Evolutionary conservation across 2,329 filamentous ascomycete species (phyloP), one percentile per base, ranked within the genome.

Genomic region (Colletotrichum brevisporum): DNA sequence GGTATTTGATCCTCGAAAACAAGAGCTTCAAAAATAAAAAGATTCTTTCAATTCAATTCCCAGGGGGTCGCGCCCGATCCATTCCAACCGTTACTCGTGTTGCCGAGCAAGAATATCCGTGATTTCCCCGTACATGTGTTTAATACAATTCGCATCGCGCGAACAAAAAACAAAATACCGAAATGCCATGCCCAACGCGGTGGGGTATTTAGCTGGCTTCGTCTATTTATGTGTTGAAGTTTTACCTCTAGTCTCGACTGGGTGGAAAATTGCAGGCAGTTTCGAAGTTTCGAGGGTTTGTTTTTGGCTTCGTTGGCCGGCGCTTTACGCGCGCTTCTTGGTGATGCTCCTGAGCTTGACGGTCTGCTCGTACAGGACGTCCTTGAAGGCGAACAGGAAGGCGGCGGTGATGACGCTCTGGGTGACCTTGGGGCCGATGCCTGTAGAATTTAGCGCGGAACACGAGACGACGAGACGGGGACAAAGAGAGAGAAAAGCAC

Each of bases 361-460:
- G 0, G 91, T 95, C 81, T 92, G 90, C 76, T 94, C 93, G 79
- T 98, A 99, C 6, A 99, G 87, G 6, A 94, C 93, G 78, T 99
- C 96, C 86, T 99, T 99, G 85, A 99, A 98, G 2, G 95, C 96
- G 79, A 99, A 99, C 67, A 99, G 85, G 82, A 98, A 94, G 3
- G 96, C 96, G 6, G 96, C 96, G 5, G 96, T 99, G 71, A 99
- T 88, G 53, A 98, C 96, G 78, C 95, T 98, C 83, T 99, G 96
- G 21, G 94, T 95, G 74, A 99, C 92, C 87, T 99, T 99, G 74
- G 96, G 94, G 24, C 91, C 94, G 77, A 99, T 97, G 62, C 95
- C 95, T 97, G 73, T 55, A 53, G 24, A 15, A 52, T 64, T 76
- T 67, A 78, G 70, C 52, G 18, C 5, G 2, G 10, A 6, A 26